phyloP scores from a whole-genome alignment of 306 rosid species.

The Vigna mungo region DNA sequence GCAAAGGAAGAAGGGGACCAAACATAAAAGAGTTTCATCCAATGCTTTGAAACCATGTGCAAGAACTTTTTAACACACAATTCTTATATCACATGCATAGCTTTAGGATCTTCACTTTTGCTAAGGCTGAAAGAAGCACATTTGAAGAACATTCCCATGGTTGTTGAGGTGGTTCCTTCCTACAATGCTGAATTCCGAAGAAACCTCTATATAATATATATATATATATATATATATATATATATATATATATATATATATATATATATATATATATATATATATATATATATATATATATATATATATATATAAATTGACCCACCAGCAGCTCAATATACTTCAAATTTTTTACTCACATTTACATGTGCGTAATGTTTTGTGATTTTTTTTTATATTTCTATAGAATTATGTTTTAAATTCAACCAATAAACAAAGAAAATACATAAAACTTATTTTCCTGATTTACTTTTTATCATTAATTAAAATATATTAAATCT shows the following conservation, averaged over 20 bases:
- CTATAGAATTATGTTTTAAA: too few relatives aligned
- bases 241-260: too few relatives aligned
- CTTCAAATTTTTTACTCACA: neutral
- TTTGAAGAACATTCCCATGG: slow-evolving; percentile 52
- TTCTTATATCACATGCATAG: slow-evolving; percentile 2
- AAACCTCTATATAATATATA: slow-evolving; percentile 18
- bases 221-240: too few relatives aligned
- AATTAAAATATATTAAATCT: too few relatives aligned
- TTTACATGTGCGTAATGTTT: neutral
- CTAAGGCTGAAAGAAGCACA: slow-evolving; percentile 65
- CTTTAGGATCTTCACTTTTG: slow-evolving; percentile 51
- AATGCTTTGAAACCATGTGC: slow-evolving; percentile 55
- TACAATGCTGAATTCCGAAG: slow-evolving; percentile 47
- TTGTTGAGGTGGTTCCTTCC: slow-evolving; percentile 32
- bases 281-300: too few relatives aligned
- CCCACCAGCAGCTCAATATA: neutral
- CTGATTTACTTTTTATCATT: too few relatives aligned
- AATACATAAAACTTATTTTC: too few relatives aligned
- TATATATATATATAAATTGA: neutral
- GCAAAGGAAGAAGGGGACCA: slow-evolving; percentile 41
- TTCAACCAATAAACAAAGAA: too few relatives aligned
- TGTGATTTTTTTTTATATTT: too few relatives aligned
- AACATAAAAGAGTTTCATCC: slow-evolving; percentile 28
- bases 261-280: neutral
- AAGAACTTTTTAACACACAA: slow-evolving; percentile 16